phyloP scores from a whole-genome alignment of 139 green algal species.

The Tetradesmus obliquus region DNA sequence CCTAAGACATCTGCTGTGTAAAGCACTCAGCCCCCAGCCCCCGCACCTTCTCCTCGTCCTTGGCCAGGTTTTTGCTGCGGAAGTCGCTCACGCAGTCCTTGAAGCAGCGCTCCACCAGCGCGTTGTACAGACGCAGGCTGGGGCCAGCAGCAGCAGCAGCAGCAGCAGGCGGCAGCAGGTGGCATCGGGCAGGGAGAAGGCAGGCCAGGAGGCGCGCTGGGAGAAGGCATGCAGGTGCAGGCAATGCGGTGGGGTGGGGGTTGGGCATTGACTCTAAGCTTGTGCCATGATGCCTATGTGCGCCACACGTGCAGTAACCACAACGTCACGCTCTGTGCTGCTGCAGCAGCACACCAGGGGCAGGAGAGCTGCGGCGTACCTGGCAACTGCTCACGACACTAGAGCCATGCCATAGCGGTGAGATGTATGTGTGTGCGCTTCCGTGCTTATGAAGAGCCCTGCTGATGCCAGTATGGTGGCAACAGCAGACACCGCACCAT shows the following conservation, averaged over 20 bases:
- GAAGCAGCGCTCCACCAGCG: constrained; percentile 96
- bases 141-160: background rate
- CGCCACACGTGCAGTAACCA: too few relatives aligned
- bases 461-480: background rate
- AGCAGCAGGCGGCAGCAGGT: background rate
- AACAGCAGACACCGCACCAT: background rate
- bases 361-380: too few relatives aligned
- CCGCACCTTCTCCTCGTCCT: constrained; percentile 91
- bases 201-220: background rate
- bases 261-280: too few relatives aligned
- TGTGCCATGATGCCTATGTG: too few relatives aligned
- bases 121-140: constrained; percentile 98
- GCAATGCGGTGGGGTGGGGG: too few relatives aligned
- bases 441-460: too few relatives aligned
- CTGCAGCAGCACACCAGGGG: too few relatives aligned
- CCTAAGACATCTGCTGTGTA: background rate
- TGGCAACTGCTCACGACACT: too few relatives aligned
- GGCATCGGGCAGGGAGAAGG: background rate
- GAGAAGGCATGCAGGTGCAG: too few relatives aligned
- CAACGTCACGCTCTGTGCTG: too few relatives aligned
- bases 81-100: constrained; percentile 94
- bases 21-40: background rate
- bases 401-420: too few relatives aligned
- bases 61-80: constrained; percentile 91
- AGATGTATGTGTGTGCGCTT: too few relatives aligned